A percentile compares a stretch with the other conserved stretches of the same genome.
phyloP scores from a whole-genome alignment of 108 stramenopile genomes.

The Cylindrotheca closterium region DNA sequence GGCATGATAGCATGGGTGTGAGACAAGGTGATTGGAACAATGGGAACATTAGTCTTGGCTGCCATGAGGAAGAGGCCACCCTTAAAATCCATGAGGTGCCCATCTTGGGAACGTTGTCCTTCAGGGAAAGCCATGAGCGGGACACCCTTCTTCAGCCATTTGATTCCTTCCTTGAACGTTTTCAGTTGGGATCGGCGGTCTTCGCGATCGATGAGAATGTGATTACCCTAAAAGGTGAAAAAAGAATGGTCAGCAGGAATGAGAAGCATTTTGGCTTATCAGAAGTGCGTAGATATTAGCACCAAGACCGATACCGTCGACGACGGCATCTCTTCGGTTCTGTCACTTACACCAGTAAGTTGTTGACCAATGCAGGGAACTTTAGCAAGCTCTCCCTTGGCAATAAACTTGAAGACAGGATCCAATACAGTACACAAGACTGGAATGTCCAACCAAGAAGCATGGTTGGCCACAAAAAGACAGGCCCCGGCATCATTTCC shows the following conservation, averaged over 20 bases:
- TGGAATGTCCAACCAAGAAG: slow-evolving; percentile 78
- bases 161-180: slow-evolving; percentile 69
- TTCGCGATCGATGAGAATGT: slow-evolving; percentile 74
- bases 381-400: slow-evolving; percentile 66
- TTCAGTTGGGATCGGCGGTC: slow-evolving; percentile 71
- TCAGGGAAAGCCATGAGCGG: slow-evolving; percentile 88
- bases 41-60: slow-evolving; percentile 69
- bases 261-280: too few relatives aligned
- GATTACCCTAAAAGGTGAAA: slow-evolving; percentile 51
- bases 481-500: slow-evolving; percentile 38
- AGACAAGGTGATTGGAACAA: slow-evolving; percentile 73
- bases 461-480: slow-evolving; percentile 82
- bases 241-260: too few relatives aligned
- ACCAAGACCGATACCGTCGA: too few relatives aligned
- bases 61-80: slow-evolving; percentile 79
- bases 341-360: slow-evolving; percentile 67
- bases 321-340: background rate
- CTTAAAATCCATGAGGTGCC: slow-evolving; percentile 78
- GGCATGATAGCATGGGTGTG: slow-evolving; percentile 82
- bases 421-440: slow-evolving; percentile 71
- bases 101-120: slow-evolving; percentile 67
- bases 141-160: slow-evolving; percentile 61
- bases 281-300: too few relatives aligned
- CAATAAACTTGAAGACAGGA: slow-evolving; percentile 84
- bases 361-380: slow-evolving; percentile 79